Conservation (phyloP, 1,284 basidiomycete genomes). For the Neotropicomus parvogracilis region DNA sequence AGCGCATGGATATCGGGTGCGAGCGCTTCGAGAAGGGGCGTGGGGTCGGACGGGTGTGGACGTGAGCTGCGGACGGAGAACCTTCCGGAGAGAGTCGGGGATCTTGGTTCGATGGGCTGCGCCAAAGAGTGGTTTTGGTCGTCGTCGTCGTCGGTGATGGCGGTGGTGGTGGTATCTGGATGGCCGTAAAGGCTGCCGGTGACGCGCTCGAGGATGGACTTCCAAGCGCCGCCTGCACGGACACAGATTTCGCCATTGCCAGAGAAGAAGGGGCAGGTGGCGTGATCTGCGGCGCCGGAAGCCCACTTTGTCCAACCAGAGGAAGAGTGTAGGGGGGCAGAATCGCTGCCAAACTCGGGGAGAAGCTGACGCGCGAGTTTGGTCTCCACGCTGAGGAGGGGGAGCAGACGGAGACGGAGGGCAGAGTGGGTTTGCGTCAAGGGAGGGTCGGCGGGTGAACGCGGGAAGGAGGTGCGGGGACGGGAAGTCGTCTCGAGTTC, state of each 20-base stretch:
- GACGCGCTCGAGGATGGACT: slow-evolving; percentile 33
- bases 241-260: slow-evolving; percentile 45
- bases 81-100: not conserved
- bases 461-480: not conserved
- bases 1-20: slow-evolving; percentile 58
- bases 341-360: slow-evolving; percentile 27
- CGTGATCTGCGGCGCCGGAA: slow-evolving; percentile 12
- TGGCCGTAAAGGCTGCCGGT: slow-evolving; percentile 9
- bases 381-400: slow-evolving; percentile 57
- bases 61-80: slow-evolving; percentile 4
- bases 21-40: slow-evolving; percentile 51
- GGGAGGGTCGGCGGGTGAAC: slow-evolving; percentile 13
- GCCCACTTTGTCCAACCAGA: slow-evolving; percentile 28
- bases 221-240: slow-evolving; percentile 58
- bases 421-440: slow-evolving; percentile 22
- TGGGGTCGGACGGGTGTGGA: slow-evolving; percentile 39
- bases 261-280: slow-evolving; percentile 1
- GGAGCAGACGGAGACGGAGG: slow-evolving; percentile 50
- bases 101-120: slow-evolving; percentile 1
- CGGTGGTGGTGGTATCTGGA: not conserved
- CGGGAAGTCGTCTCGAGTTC: slow-evolving; percentile 40
- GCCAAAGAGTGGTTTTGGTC: not conserved
- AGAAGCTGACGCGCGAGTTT: slow-evolving; percentile 45
- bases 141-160: not conserved
- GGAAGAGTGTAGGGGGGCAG: slow-evolving; percentile 9